Evolutionary conservation across 148 eudicot species (phyloP).

Genomic region (Fagopyrum esculentum): DNA sequence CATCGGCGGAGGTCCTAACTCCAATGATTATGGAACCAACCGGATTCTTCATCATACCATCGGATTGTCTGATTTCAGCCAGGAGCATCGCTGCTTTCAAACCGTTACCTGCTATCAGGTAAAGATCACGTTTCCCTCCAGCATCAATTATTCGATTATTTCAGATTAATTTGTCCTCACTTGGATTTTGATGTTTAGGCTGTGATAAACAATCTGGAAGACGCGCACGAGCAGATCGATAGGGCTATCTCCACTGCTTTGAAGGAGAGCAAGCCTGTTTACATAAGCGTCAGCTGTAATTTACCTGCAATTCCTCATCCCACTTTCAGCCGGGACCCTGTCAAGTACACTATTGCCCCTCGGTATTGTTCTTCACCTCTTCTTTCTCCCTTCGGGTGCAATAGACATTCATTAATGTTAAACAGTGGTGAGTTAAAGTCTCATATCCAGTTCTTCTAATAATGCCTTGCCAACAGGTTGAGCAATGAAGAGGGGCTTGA

Average conservation of each 20-base stretch:
- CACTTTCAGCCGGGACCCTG: slow-evolving; percentile 63
- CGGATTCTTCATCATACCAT: slow-evolving; percentile 70
- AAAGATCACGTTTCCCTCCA: background rate
- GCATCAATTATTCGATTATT: background rate
- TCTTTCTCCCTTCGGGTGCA: background rate
- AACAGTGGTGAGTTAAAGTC: background rate
- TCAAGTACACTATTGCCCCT: slow-evolving; percentile 55
- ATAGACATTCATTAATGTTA: background rate
- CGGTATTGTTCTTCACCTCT: slow-evolving; percentile 23
- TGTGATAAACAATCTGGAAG: slow-evolving; percentile 67
- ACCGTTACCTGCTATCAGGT: slow-evolving; percentile 84
- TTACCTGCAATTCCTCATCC: slow-evolving; percentile 73
- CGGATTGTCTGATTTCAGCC: slow-evolving; percentile 76
- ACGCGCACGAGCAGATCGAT: slow-evolving; percentile 68
- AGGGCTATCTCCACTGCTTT: slow-evolving; percentile 75
- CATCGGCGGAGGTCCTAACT: slow-evolving; percentile 83
- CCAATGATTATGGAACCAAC: slow-evolving; percentile 76
- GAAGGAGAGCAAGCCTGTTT: slow-evolving; percentile 87
- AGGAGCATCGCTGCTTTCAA: slow-evolving; percentile 73
- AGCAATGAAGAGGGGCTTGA: slow-evolving; percentile 58
- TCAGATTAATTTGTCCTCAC: background rate
- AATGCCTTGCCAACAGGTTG: slow-evolving; percentile 25
- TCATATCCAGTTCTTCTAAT: background rate
- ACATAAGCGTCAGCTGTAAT: slow-evolving; percentile 63
- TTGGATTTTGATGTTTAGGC: slow-evolving; percentile 30